Percentiles rank a stretch among this genome's conserved stretches.
These are phyloP conservation scores for Suhomyces anneliseae DNA, from an alignment of 1,139 yeast genomes.

Conservation along the genomic window DNA sequence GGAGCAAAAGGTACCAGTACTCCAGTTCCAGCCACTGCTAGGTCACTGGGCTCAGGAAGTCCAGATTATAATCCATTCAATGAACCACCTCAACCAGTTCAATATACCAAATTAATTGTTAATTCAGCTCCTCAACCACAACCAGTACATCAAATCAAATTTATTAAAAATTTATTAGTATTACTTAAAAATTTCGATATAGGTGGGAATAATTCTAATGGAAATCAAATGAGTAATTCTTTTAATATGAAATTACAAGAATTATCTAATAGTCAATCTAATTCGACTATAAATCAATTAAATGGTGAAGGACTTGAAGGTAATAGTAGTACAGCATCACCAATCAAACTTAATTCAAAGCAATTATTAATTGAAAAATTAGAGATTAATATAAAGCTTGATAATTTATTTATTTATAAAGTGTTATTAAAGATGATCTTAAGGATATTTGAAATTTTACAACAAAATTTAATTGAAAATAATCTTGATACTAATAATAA, in stretches of 20 bases:
- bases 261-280: constrained; percentile 14
- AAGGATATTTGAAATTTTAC: constrained; percentile 27
- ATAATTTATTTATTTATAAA: constrained; percentile 42
- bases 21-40: not conserved
- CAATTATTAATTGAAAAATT: constrained; percentile 47
- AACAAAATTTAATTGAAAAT: constrained; percentile 12
- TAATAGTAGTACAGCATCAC: constrained; percentile 25
- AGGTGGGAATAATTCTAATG: constrained; percentile 19
- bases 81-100: constrained; percentile 1
- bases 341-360: constrained; percentile 42
- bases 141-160: constrained; percentile 37
- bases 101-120: constrained; percentile 12
- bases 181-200: constrained; percentile 46
- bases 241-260: constrained; percentile 10
- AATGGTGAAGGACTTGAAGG: not conserved
- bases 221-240: constrained; percentile 1
- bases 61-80: constrained; percentile 7
- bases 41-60: constrained; percentile 1
- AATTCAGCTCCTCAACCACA: constrained; percentile 11
- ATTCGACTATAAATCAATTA: constrained; percentile 11
- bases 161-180: constrained; percentile 34
- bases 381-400: constrained; percentile 46
- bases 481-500: not conserved
- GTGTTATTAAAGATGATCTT: constrained; percentile 34
- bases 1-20: constrained; percentile 10